A percentile compares a stretch with the other conserved stretches of the same genome.
Evolutionary conservation across 2,329 filamentous ascomycete species (phyloP).

Genomic region (Alternaria gansuensis): DNA sequence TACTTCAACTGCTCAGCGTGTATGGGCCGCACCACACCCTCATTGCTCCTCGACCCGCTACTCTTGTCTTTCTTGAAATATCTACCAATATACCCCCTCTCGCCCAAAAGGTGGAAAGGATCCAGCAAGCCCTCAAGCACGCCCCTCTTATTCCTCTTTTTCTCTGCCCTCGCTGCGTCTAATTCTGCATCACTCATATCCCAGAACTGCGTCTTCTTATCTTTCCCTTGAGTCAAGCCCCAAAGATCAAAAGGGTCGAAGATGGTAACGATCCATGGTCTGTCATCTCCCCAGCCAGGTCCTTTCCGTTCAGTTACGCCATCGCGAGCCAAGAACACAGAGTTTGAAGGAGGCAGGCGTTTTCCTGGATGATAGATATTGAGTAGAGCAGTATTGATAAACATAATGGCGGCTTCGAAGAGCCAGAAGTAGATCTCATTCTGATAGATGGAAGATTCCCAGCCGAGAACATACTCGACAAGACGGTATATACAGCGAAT

Average conservation of each 20-base stretch:
- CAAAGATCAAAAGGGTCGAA: slow-evolving; percentile 51
- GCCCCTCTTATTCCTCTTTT: slow-evolving; percentile 38
- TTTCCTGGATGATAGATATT: slow-evolving; percentile 63
- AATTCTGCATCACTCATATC: slow-evolving; percentile 49
- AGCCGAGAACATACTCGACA: slow-evolving; percentile 59
- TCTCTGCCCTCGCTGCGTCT: slow-evolving; percentile 36
- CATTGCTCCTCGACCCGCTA: background rate
- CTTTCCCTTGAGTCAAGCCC: slow-evolving; percentile 43
- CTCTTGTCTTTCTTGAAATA: slow-evolving; percentile 27
- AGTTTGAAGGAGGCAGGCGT: slow-evolving; percentile 60
- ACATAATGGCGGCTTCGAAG: slow-evolving; percentile 63
- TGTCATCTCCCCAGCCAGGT: slow-evolving; percentile 60
- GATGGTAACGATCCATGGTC: slow-evolving; percentile 55
- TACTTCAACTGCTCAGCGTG: background rate
- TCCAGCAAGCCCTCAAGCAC: slow-evolving; percentile 36
- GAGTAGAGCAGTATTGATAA: slow-evolving; percentile 61
- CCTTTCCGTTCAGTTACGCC: slow-evolving; percentile 62
- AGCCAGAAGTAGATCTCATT: slow-evolving; percentile 65
- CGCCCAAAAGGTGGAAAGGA: slow-evolving; percentile 45
- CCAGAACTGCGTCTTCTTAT: slow-evolving; percentile 52
- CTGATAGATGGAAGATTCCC: slow-evolving; percentile 50
- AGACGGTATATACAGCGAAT: slow-evolving; percentile 63
- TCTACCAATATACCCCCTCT: slow-evolving; percentile 42
- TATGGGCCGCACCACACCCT: background rate
- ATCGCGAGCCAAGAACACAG: slow-evolving; percentile 61